Conservation (phyloP, 176 grass and related monocot genomes). For the Elaeis guineensis region DNA sequence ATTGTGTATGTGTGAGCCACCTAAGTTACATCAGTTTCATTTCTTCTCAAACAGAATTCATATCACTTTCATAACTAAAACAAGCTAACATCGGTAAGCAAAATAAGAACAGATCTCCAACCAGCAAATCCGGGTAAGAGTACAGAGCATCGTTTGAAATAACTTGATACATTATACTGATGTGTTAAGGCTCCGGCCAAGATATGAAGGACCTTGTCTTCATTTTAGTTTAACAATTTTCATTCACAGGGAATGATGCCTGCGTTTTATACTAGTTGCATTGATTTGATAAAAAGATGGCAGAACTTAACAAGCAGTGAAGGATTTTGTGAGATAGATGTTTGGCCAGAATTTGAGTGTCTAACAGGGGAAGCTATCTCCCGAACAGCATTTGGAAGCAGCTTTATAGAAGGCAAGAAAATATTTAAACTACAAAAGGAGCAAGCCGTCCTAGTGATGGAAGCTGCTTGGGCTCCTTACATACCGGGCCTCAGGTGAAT, state of each 20-base stretch:
- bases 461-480: conserved; percentile 15
- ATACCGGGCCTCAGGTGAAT: conserved; percentile 33
- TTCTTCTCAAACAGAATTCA: too few species aligned
- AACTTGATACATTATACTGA: too few species aligned
- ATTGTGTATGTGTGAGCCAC: too few species aligned
- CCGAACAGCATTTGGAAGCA: conserved; percentile 36
- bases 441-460: conserved; percentile 16
- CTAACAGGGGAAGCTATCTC: conserved; percentile 37
- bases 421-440: conserved; percentile 36
- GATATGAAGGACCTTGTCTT: too few species aligned
- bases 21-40: too few species aligned
- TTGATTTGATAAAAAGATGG: conserved; percentile 32
- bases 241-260: conserved; percentile 30
- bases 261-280: conserved; percentile 20
- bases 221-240: background rate
- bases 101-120: too few species aligned
- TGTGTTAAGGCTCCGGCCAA: too few species aligned
- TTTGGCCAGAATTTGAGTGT: conserved; percentile 30
- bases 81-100: too few species aligned
- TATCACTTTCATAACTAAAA: too few species aligned
- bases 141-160: too few species aligned
- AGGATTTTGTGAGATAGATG: conserved; percentile 20
- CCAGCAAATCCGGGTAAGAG: too few species aligned
- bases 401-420: conserved; percentile 27
- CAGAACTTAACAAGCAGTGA: background rate